phyloP scores from a whole-genome alignment of 2,329 filamentous ascomycete genomes.

The Aspergillus clavatus region DNA sequence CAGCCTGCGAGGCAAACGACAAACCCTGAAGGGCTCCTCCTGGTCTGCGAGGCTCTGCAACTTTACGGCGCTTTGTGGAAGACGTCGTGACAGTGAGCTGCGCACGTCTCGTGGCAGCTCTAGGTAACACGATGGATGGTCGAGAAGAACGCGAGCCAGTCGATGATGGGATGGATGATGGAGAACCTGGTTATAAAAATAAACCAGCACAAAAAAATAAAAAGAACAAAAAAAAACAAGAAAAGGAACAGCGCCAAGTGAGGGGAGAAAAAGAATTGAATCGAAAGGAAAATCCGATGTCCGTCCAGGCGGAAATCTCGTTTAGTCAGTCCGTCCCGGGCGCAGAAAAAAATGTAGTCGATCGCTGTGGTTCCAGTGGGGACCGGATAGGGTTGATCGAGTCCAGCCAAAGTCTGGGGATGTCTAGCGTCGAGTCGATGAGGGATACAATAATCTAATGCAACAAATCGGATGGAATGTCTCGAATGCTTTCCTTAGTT shows the following conservation, averaged over 20 bases:
- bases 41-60: conserved; percentile 41
- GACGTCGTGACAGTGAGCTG: conserved; percentile 48
- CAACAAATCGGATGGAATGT: no score
- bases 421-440: no score
- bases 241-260: conserved; percentile 3
- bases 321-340: conserved; percentile 2
- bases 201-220: conserved; percentile 2
- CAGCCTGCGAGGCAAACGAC: conserved; percentile 29
- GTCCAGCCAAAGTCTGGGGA: background rate
- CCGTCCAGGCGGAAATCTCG: conserved; percentile 10
- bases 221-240: conserved; percentile 3
- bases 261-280: conserved; percentile 1
- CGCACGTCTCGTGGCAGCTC: conserved; percentile 43
- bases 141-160: conserved; percentile 2
- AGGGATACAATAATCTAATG: no score
- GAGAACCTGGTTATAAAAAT: background rate
- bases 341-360: background rate
- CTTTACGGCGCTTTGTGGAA: conserved; percentile 47
- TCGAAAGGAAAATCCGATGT: conserved; percentile 4
- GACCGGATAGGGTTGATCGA: background rate
- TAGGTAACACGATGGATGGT: conserved; percentile 21
- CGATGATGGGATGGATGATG: conserved; percentile 9
- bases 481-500: no score
- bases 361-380: no score
- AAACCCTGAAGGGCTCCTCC: conserved; percentile 28